phyloP scores from a whole-genome alignment of 495 filamentous ascomycete species.

The Bacidia rubella region DNA sequence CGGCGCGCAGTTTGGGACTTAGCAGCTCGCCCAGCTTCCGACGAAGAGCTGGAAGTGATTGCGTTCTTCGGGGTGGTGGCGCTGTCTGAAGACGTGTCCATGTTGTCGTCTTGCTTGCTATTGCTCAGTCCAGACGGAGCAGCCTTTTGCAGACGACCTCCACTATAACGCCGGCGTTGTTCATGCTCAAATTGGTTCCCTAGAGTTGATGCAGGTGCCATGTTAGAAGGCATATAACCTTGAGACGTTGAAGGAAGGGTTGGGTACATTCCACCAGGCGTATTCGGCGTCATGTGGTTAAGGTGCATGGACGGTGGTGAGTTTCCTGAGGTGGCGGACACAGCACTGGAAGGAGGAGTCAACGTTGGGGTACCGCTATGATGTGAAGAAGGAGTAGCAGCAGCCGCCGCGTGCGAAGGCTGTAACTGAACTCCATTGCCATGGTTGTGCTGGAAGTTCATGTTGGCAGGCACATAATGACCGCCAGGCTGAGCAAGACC shows the following conservation, averaged over 20 bases:
- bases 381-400: slow-evolving; percentile 40
- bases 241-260: slow-evolving; percentile 50
- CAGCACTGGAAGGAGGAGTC: slow-evolving; percentile 76
- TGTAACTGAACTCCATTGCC: slow-evolving; percentile 43
- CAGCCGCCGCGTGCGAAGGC: slow-evolving; percentile 41
- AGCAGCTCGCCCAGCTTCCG: slow-evolving; percentile 30
- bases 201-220: slow-evolving; percentile 63
- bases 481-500: slow-evolving; percentile 57
- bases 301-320: slow-evolving; percentile 59
- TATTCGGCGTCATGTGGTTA: slow-evolving; percentile 45
- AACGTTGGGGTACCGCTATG: slow-evolving; percentile 62
- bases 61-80: slow-evolving; percentile 30
- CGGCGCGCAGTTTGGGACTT: slow-evolving; percentile 27
- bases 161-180: slow-evolving; percentile 73
- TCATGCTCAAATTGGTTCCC: slow-evolving; percentile 69
- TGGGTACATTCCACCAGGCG: slow-evolving; percentile 61
- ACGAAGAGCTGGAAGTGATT: slow-evolving; percentile 20
- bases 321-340: slow-evolving; percentile 75
- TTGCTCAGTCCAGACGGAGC: slow-evolving; percentile 24
- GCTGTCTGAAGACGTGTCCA: slow-evolving; percentile 44
- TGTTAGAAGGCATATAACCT: slow-evolving; percentile 50
- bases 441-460: slow-evolving; percentile 61
- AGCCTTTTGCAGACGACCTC: slow-evolving; percentile 71
- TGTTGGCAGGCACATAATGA: slow-evolving; percentile 47
- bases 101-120: slow-evolving; percentile 28